phyloP scores from a whole-genome alignment of 75 land plant species.

The Cryptomeria japonica region DNA sequence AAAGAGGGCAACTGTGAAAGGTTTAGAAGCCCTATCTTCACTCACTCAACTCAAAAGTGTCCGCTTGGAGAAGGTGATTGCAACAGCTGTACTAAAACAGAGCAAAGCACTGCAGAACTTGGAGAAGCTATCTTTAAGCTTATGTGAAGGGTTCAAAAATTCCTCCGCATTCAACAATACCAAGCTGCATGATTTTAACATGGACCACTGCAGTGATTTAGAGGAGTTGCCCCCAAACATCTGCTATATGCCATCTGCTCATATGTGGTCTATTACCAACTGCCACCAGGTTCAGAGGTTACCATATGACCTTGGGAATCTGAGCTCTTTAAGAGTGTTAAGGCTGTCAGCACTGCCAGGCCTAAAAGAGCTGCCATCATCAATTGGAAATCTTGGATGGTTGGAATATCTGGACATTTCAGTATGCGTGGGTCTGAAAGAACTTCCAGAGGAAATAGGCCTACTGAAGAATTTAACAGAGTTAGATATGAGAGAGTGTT shows the following conservation, averaged over 20 bases:
- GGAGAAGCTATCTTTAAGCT: slow-evolving; percentile 39
- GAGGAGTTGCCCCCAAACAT: slow-evolving; percentile 36
- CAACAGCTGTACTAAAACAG: slow-evolving; percentile 18
- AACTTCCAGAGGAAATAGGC: slow-evolving; percentile 52
- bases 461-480: slow-evolving; percentile 28
- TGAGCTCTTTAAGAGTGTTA: slow-evolving; percentile 28
- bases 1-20: slow-evolving; percentile 20
- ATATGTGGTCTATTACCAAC: slow-evolving; percentile 37
- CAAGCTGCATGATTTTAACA: slow-evolving; percentile 38
- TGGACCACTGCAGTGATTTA: slow-evolving; percentile 53
- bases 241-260: slow-evolving; percentile 24
- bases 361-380: slow-evolving; percentile 33
- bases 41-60: slow-evolving; percentile 39
- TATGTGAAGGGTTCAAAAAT: slow-evolving; percentile 27
- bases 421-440: slow-evolving; percentile 29
- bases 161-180: slow-evolving; percentile 9
- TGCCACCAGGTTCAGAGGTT: slow-evolving; percentile 39
- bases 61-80: slow-evolving; percentile 43
- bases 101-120: slow-evolving; percentile 21
- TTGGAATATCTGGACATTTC: slow-evolving; percentile 57
- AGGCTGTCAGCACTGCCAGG: slow-evolving; percentile 46
- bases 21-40: slow-evolving; percentile 28
- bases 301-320: slow-evolving; percentile 39
- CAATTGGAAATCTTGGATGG: slow-evolving; percentile 29
- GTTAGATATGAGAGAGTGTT: slow-evolving; percentile 68